Evolutionary conservation across 352 stramenopile species (phyloP).

Genomic region (Phytopythium montanum): DNA sequence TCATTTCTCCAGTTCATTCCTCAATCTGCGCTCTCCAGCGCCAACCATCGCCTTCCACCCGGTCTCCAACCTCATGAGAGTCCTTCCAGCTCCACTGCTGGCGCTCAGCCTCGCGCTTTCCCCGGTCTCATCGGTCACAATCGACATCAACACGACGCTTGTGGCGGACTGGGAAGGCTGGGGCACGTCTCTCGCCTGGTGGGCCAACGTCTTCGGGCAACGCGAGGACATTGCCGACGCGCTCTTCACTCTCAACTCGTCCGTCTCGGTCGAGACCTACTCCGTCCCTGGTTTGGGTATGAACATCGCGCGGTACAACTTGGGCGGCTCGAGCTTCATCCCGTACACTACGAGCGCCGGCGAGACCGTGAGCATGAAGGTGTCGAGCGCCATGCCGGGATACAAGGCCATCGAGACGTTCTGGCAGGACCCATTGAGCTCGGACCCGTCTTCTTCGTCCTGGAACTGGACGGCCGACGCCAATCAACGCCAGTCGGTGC

Average conservation of each 20-base stretch:
- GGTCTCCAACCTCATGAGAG: neutral
- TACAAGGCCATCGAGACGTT: conserved; percentile 57
- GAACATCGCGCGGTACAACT: conserved; percentile 65
- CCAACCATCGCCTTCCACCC: neutral
- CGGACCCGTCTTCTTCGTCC: conserved; percentile 29
- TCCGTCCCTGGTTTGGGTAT: conserved; percentile 37
- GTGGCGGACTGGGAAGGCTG: conserved; percentile 43
- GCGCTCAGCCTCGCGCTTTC: neutral
- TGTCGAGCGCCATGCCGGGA: conserved; percentile 39
- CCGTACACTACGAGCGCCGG: conserved; percentile 38
- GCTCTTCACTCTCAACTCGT: conserved; percentile 42
- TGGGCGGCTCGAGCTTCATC: conserved; percentile 33
- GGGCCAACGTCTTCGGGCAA: conserved; percentile 56
- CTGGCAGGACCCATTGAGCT: conserved; percentile 49
- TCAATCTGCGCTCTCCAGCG: neutral
- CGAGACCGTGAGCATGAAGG: conserved; percentile 37
- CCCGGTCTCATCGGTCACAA: neutral
- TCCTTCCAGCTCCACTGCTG: neutral
- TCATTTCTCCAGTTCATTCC: neutral
- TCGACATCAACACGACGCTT: conserved; percentile 7
- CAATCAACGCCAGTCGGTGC: conserved; percentile 40
- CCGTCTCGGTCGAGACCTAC: conserved; percentile 24
- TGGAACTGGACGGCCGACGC: conserved; percentile 48
- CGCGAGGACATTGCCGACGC: conserved; percentile 48
- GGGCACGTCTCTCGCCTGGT: conserved; percentile 63